phyloP scores from a whole-genome alignment of 2,329 filamentous ascomycete genomes.

The Xylariales sp. region DNA sequence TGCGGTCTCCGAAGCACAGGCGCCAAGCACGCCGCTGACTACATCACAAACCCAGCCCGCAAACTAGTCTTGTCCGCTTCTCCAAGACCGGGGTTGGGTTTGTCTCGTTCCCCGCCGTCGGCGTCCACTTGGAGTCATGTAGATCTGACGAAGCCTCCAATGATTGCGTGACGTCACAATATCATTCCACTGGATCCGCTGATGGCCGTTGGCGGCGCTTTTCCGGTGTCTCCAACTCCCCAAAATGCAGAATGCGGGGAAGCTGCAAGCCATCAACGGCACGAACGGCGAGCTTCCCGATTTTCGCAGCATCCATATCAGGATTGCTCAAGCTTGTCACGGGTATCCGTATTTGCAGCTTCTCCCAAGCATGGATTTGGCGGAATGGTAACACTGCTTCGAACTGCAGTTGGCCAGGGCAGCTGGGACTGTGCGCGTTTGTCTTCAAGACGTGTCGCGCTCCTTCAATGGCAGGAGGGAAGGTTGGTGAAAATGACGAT shows the following conservation, averaged over 20 bases:
- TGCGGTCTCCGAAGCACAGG: too few species aligned
- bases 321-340: background rate
- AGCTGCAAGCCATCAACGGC: background rate
- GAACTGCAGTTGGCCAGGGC: background rate
- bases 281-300: background rate
- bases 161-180: too few species aligned
- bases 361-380: too few species aligned
- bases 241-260: background rate
- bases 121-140: too few species aligned
- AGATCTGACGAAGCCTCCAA: too few species aligned
- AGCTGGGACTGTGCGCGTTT: background rate
- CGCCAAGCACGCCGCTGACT: too few species aligned
- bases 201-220: too few species aligned
- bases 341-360: background rate
- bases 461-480: background rate
- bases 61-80: too few species aligned
- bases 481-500: background rate
- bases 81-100: too few species aligned
- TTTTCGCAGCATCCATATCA: background rate
- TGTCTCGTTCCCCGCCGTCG: too few species aligned
- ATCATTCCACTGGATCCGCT: too few species aligned
- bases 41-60: too few species aligned
- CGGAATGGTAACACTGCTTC: background rate
- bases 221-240: background rate
- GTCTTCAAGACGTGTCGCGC: background rate